A percentile compares a stretch with the other conserved stretches of the same genome.
phyloP scores from a whole-genome alignment of 1,284 basidiomycete genomes.

The Coniferiporia weirii region DNA sequence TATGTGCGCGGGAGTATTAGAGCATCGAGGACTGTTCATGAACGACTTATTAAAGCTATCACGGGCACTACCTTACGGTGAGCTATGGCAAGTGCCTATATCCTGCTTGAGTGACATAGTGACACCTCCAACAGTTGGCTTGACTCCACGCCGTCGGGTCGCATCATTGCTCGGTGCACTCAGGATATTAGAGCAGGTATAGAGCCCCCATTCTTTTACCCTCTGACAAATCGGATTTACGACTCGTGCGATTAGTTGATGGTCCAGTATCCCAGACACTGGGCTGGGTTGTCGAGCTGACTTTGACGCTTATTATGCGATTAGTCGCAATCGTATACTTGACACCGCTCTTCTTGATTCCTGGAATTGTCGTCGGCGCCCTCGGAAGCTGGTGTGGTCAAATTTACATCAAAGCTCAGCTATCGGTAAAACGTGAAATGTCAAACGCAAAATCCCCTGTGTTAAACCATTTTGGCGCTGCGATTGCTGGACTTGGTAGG shows the following conservation, averaged over 20 bases:
- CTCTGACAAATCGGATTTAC: slow-evolving; percentile 26
- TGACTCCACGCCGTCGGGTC: slow-evolving; percentile 53
- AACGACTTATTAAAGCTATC: slow-evolving; percentile 48
- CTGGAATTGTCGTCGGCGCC: slow-evolving; percentile 36
- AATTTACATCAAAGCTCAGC: slow-evolving; percentile 61
- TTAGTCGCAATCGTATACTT: slow-evolving; percentile 42
- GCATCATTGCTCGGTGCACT: slow-evolving; percentile 55
- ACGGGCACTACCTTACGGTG: slow-evolving; percentile 49
- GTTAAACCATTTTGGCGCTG: slow-evolving; percentile 65
- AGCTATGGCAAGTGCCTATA: slow-evolving; percentile 41
- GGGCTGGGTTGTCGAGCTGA: slow-evolving; percentile 26
- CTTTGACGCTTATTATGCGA: slow-evolving; percentile 34
- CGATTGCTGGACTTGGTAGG: slow-evolving; percentile 60
- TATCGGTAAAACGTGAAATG: slow-evolving; percentile 75
- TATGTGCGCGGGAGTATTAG: slow-evolving; percentile 39
- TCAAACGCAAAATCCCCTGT: slow-evolving; percentile 64
- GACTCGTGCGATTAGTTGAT: slow-evolving; percentile 26
- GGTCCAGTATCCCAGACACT: slow-evolving; percentile 27
- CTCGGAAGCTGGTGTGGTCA: slow-evolving; percentile 43
- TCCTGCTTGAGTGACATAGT: neutral
- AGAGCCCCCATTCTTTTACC: slow-evolving; percentile 24
- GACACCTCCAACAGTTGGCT: slow-evolving; percentile 35
- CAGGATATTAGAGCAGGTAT: slow-evolving; percentile 46
- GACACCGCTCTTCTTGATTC: slow-evolving; percentile 40
- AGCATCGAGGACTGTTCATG: slow-evolving; percentile 55